A percentile compares a stretch with the other conserved stretches of the same genome.
phyloP scores from a whole-genome alignment of 2,329 filamentous ascomycete genomes.

The Xylaria polymorpha region DNA sequence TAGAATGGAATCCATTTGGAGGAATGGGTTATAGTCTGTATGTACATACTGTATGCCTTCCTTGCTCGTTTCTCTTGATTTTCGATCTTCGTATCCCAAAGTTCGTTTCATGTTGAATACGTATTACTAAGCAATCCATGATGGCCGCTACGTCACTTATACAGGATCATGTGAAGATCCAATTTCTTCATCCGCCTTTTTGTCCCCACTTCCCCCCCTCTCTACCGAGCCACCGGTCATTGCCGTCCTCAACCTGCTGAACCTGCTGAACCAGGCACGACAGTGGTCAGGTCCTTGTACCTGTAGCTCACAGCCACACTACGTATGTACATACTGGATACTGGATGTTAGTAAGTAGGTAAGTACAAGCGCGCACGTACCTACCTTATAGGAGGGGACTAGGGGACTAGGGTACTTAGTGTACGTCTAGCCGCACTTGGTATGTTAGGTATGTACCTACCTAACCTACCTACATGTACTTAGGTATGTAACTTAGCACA shows the following conservation, averaged over 20 bases:
- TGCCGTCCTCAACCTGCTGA: background rate
- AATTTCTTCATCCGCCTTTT: slow-evolving; percentile 24
- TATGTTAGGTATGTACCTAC: background rate
- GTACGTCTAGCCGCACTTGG: background rate
- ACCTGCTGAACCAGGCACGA: background rate
- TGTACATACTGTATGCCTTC: no score
- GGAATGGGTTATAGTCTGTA: no score
- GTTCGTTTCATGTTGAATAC: slow-evolving; percentile 10
- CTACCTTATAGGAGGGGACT: no score
- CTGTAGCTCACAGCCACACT: background rate
- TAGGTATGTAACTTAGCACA: no score
- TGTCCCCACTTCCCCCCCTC: slow-evolving; percentile 21
- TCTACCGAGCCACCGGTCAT: slow-evolving; percentile 29
- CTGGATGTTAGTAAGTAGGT: no score
- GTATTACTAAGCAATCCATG: slow-evolving; percentile 4
- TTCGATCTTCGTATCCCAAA: background rate
- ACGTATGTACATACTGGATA: background rate
- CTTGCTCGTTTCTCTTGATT: background rate
- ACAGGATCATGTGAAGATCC: slow-evolving; percentile 37
- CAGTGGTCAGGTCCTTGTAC: background rate
- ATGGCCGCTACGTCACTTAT: slow-evolving; percentile 34
- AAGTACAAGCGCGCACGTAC: background rate
- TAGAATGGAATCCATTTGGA: background rate
- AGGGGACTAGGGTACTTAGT: no score
- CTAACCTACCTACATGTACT: background rate